These are phyloP conservation scores for Chlamydomonas applanata DNA, from an alignment of 139 green algal species.

Conservation along the genomic window DNA sequence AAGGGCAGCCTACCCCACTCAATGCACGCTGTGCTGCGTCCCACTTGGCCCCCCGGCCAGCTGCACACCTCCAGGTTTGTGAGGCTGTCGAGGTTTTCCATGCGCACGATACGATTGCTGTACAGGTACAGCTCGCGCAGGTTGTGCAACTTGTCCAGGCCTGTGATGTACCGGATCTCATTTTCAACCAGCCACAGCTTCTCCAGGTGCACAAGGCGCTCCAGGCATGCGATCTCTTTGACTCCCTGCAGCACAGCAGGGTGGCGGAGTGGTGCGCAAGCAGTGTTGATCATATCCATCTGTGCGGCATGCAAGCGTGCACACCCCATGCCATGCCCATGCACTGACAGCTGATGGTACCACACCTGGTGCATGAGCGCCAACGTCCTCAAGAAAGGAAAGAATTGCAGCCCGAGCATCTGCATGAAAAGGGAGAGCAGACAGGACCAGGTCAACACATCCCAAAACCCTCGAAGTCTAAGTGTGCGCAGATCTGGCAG, in stretches of 20 bases:
- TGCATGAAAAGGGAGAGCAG: slow-evolving; percentile 5
- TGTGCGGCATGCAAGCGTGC: slow-evolving; percentile 16
- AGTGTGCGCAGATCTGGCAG: too few species aligned
- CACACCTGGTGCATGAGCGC: slow-evolving; percentile 21
- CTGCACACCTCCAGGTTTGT: slow-evolving; percentile 51
- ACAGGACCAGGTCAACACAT: too few species aligned
- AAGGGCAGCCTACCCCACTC: too few species aligned
- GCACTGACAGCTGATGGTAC: too few species aligned
- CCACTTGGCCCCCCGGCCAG: not conserved
- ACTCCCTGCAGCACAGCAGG: slow-evolving; percentile 38
- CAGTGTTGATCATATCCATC: slow-evolving; percentile 20
- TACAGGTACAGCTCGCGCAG: slow-evolving; percentile 68
- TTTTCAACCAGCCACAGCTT: slow-evolving; percentile 72
- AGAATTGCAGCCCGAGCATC: slow-evolving; percentile 42
- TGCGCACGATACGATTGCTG: slow-evolving; percentile 57
- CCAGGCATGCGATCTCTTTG: slow-evolving; percentile 54
- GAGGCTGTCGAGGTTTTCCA: slow-evolving; percentile 49
- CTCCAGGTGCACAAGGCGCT: slow-evolving; percentile 49
- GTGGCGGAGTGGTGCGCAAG: slow-evolving; percentile 4
- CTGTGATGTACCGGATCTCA: slow-evolving; percentile 51
- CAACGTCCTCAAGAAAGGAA: slow-evolving; percentile 32
- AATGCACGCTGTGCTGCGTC: too few species aligned
- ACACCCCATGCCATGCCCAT: not conserved
- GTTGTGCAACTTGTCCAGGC: slow-evolving; percentile 38
- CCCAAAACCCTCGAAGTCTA: too few species aligned